Evolutionary conservation across 1,284 basidiomycete species (phyloP), one percentile per base, ranked within the genome.

Genomic region (Rhizopogon parksii): DNA sequence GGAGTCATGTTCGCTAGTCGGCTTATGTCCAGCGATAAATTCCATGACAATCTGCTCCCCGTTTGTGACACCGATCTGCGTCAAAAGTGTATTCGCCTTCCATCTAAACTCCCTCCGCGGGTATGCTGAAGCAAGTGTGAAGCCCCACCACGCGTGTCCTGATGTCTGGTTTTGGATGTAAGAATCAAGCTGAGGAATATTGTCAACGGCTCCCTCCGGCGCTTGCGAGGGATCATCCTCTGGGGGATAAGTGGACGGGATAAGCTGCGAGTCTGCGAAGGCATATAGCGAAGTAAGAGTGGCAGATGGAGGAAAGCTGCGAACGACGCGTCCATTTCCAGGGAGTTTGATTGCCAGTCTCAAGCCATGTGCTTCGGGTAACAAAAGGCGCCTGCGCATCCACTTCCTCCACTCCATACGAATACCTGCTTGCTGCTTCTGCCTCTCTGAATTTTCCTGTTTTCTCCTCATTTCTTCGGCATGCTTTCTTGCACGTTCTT

Each of bases 41-140:
- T 91, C 88, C 27, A 90, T 81, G 2, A 90, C 80, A 5, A 91
- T 68, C 59, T 87, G 87, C 11, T 79, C 85, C 3, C 78, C 86
- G 19, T 78, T 79, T 54, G 71, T 74, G 46, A 91, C 65, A 11
- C 71, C 76, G 4, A 88, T 69, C 9, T 77, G 75, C 2, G 66
- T 71, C 6, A 91, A 66, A 40, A 59, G 67, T 42, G 60, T 60
- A n/a, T 60, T 67, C 0, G 67, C 47, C 21, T 61, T 58, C 79
- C 80, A 88, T 6, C 69, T 71, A 46, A 91, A 75, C 63, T 83
- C 80, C 46, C 72, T 70, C 47, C 88, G 71, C 3, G 90, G 90
- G 59, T 88, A 92, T 12, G 85, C 75, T 3, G 77, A 73, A 19
- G 78, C 79, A 36, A 92, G 71, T 51, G 72, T 75, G 73, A 92